Conservation (phyloP, 805 yeast species). For the Kuraishia cidri region DNA sequence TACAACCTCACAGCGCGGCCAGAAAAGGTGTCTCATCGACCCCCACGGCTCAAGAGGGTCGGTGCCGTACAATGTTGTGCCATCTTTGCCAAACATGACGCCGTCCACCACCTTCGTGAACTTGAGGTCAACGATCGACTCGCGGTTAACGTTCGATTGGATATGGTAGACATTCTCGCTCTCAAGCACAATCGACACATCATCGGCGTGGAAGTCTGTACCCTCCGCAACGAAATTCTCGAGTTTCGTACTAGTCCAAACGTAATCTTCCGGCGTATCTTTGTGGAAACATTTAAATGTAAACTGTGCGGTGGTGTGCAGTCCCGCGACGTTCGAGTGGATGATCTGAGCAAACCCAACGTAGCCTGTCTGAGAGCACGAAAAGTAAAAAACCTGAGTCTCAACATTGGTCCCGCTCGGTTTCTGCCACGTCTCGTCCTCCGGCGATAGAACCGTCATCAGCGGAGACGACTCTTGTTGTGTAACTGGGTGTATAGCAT, state of each 20-base stretch:
- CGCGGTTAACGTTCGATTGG: conserved; percentile 57
- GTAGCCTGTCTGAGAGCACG: conserved; percentile 49
- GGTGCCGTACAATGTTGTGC: conserved; percentile 80
- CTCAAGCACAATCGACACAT: conserved; percentile 52
- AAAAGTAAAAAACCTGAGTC: conserved; percentile 88
- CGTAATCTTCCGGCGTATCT: conserved; percentile 36
- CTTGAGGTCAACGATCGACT: conserved; percentile 61
- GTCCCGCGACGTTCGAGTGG: conserved; percentile 85
- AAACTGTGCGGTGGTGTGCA: conserved; percentile 87
- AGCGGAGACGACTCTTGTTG: conserved; percentile 33
- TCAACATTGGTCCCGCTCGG: conserved; percentile 88
- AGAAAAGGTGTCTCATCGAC: conserved; percentile 87
- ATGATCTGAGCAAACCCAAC: conserved; percentile 90
- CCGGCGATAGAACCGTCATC: conserved; percentile 46
- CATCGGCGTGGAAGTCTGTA: conserved; percentile 71
- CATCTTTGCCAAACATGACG: conserved; percentile 85
- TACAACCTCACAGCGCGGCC: conserved; percentile 78
- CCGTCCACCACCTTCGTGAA: conserved; percentile 63
- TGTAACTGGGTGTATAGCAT: conserved; percentile 81
- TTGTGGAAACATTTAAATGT: conserved; percentile 74
- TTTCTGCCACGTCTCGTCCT: conserved; percentile 66
- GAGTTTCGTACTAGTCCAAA: conserved; percentile 91
- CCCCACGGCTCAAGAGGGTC: conserved; percentile 91
- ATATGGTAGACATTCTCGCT: conserved; percentile 42
- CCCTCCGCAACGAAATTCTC: conserved; percentile 72